Conservation (phyloP, 1,139 yeast species). For the Nakaseomyces glabratus region DNA sequence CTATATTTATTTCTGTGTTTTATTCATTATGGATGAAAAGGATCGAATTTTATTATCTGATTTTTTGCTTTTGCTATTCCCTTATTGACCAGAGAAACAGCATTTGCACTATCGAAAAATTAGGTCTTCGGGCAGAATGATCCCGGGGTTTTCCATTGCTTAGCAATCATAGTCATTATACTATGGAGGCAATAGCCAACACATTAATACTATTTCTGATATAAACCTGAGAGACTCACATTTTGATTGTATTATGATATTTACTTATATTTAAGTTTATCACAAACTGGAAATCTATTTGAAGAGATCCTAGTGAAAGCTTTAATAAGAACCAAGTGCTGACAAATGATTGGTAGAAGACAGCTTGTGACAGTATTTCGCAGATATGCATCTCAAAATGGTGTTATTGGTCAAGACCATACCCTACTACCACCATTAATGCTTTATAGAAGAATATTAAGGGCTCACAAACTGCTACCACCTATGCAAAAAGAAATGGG, state of each 20-base stretch:
- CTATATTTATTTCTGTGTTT: no score
- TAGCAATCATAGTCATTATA: not conserved
- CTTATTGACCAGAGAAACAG: no score
- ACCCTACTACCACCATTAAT: conserved; percentile 75
- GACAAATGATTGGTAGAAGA: conserved; percentile 4
- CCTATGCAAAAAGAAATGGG: conserved; percentile 67
- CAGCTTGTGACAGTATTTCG: conserved; percentile 1
- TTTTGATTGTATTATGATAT: no score
- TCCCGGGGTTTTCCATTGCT: no score
- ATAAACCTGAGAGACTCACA: no score
- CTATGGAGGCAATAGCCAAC: not conserved
- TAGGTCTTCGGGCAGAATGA: no score
- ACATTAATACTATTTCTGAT: not conserved
- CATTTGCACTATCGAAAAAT: no score
- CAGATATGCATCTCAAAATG: conserved; percentile 20
- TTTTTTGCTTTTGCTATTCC: no score
- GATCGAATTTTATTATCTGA: no score
- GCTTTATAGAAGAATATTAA: conserved; percentile 64
- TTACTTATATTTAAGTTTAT: not conserved
- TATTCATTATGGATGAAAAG: no score
- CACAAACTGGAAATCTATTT: not conserved
- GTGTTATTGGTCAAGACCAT: conserved; percentile 19
- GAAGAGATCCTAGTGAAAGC: not conserved
- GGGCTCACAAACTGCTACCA: conserved; percentile 70
- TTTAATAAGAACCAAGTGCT: not conserved